A percentile compares a stretch with the other conserved stretches of the same genome.
These are phyloP conservation scores for Lizanozyma gosingica DNA, from an alignment of 1,139 yeast species.

Conservation along the genomic window DNA sequence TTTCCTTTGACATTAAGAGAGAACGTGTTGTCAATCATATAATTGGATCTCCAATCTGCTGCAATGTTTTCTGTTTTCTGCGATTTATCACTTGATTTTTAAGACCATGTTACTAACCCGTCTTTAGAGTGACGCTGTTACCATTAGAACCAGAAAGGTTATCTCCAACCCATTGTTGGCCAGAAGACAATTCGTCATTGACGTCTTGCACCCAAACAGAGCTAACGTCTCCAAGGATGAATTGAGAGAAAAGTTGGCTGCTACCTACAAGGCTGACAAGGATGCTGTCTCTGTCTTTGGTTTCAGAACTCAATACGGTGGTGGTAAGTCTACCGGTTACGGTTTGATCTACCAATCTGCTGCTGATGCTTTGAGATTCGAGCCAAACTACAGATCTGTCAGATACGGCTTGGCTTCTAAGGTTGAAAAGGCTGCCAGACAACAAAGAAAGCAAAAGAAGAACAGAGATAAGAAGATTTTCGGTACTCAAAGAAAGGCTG, in stretches of 20 bases:
- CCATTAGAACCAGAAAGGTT: conserved; percentile 99
- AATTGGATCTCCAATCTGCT: too few relatives aligned
- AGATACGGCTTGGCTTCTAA: conserved; percentile 97
- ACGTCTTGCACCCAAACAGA: conserved; percentile 99
- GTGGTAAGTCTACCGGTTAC: conserved; percentile 99
- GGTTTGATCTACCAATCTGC: conserved; percentile 98
- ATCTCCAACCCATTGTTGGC: conserved; percentile 98
- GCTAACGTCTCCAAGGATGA: conserved; percentile 99
- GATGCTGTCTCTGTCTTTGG: conserved; percentile 98
- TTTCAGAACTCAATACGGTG: conserved; percentile 99
- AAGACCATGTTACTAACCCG: too few relatives aligned
- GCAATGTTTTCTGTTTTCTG: too few relatives aligned
- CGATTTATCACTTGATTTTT: too few relatives aligned
- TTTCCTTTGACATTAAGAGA: too few relatives aligned
- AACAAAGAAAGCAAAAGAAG: conserved; percentile 99
- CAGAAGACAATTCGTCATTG: conserved; percentile 99
- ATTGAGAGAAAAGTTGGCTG: conserved; percentile 95
- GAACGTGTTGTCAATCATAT: too few relatives aligned
- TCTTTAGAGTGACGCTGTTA: conserved; percentile 89
- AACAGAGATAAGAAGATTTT: conserved; percentile 99
- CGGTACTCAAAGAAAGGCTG: conserved; percentile 95
- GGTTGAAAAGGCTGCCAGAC: conserved; percentile 98
- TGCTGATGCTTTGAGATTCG: conserved; percentile 97
- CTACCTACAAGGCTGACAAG: conserved; percentile 96
- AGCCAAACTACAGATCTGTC: conserved; percentile 98